Percentiles rank a stretch among this genome's conserved stretches.
phyloP scores from a whole-genome alignment of 108 stramenopile species.

The Skeletonema tropicum region DNA sequence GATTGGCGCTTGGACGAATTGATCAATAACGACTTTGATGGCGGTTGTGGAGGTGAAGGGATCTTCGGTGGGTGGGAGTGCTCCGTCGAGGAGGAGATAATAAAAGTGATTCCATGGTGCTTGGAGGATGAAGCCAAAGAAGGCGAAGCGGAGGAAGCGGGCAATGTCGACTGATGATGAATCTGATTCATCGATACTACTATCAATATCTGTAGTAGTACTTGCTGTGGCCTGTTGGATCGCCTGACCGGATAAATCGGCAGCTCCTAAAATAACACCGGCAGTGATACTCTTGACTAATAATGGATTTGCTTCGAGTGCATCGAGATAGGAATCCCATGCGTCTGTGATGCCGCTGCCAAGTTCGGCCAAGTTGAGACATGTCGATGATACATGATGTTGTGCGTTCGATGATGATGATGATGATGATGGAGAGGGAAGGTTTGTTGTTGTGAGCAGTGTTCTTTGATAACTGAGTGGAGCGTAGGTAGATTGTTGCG shows the following conservation, averaged over 20 bases:
- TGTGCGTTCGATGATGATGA: too few relatives aligned
- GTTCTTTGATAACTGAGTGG: not conserved
- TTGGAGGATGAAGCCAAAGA: conserved; percentile 90
- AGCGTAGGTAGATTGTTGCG: not conserved
- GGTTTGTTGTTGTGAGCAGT: not conserved
- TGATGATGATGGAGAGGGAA: not conserved
- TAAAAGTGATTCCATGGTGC: conserved; percentile 96
- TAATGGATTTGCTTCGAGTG: too few relatives aligned
- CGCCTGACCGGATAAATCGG: too few relatives aligned
- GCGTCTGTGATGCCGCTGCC: too few relatives aligned
- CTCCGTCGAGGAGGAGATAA: conserved; percentile 84
- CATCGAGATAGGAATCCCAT: too few relatives aligned
- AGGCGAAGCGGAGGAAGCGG: conserved; percentile 78
- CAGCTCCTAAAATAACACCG: too few relatives aligned
- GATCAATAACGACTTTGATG: conserved; percentile 90
- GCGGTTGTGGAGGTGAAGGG: conserved; percentile 85
- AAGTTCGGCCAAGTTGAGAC: too few relatives aligned
- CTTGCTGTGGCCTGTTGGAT: too few relatives aligned
- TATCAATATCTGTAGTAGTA: too few relatives aligned
- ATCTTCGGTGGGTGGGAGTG: conserved; percentile 88
- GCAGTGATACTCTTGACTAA: too few relatives aligned
- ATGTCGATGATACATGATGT: too few relatives aligned
- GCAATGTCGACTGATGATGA: conserved; percentile 49
- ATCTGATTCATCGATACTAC: too few relatives aligned
- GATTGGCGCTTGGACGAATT: conserved; percentile 92